Percentiles rank a stretch among this genome's conserved stretches.
phyloP scores from a whole-genome alignment of 2,329 filamentous ascomycete species.

The Lasiodiplodia theobromae region DNA sequence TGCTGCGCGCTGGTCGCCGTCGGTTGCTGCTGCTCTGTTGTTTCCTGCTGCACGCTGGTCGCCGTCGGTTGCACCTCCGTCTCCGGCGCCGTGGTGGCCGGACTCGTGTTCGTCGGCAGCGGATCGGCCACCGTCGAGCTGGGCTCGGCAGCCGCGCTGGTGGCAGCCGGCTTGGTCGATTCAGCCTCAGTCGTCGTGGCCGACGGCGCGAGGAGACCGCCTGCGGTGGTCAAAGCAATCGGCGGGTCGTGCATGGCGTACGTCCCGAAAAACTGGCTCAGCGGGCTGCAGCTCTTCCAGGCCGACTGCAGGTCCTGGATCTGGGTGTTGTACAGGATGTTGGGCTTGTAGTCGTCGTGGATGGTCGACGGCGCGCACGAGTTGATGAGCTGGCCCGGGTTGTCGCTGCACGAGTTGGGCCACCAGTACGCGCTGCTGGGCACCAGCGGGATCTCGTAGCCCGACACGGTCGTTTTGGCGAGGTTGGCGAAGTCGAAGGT shows the following conservation, averaged over 20 bases:
- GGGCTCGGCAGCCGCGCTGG: background rate
- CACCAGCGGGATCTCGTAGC: constrained; percentile 7
- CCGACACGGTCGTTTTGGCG: background rate
- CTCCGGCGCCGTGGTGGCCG: background rate
- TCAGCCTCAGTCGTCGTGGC: background rate
- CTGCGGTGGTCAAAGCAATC: background rate
- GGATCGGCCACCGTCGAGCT: background rate
- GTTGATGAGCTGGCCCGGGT: background rate
- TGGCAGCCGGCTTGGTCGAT: background rate
- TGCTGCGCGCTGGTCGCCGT: too few relatives aligned
- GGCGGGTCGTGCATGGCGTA: constrained; percentile 14
- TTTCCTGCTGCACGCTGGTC: too few relatives aligned
- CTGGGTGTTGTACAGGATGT: constrained; percentile 2
- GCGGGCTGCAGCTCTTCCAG: background rate
- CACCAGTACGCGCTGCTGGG: constrained; percentile 21
- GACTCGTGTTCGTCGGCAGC: background rate
- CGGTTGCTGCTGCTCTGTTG: too few relatives aligned
- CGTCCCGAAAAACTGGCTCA: background rate
- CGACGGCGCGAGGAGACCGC: background rate
- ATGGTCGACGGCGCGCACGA: constrained; percentile 3
- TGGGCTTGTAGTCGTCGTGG: constrained; percentile 13
- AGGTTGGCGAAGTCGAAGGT: constrained; percentile 22
- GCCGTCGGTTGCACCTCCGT: background rate
- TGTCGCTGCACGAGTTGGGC: constrained; percentile 12
- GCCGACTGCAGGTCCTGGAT: constrained; percentile 4